Base-by-base conservation (phyloP, 345 rosid species). In the Aurinia saxatilis region DNA sequence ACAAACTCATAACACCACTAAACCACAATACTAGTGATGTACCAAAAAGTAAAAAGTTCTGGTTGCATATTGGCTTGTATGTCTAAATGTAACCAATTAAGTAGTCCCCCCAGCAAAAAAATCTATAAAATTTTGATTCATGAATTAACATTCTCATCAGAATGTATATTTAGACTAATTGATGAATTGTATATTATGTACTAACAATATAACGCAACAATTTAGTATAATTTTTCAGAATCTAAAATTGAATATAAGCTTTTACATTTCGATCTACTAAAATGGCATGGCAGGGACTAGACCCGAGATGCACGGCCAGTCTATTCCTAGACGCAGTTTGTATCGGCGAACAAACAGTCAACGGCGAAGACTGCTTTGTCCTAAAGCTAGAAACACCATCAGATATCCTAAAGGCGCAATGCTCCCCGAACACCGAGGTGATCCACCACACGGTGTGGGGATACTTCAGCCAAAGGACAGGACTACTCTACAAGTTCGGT, bases 361-460 rank as follows among this genome's bases (percentile, higher is more conserved):
- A 77, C 15, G 39, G 60, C 0, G 93, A 89, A 56, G 93, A 74
- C 49, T 92, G 98, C 38, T 92, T 92, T 63, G 81, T 80, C 2
- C 80, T 92, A 27, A 92, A 83, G 73, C 37, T 92, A 0, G 98
- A 92, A 33, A 81, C 98, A 0, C 62, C 80, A 7, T 14, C 76
- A 7, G 59, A 46, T 10, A 48, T 75, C 31, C 86, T 89, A 16
- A 80, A 76, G 58, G 79, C 82, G 0, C 98, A 92, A 48, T 79
- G 86, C 68, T 81, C 90, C 5, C 57, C 82, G 1, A 79, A 85
- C 66, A 81, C 93, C 2, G 93, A 89, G 58, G 79, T 92, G 25
- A 38, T 82, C 29, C 93, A 89, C 75, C 98, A 92, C 50, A 87
- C 78, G 0, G 62, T 89, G n/a, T 81, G 98, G 96, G 98, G 98